Conservation (phyloP, 768 basidiomycete genomes). For the Gautieria morchelliformis region DNA sequence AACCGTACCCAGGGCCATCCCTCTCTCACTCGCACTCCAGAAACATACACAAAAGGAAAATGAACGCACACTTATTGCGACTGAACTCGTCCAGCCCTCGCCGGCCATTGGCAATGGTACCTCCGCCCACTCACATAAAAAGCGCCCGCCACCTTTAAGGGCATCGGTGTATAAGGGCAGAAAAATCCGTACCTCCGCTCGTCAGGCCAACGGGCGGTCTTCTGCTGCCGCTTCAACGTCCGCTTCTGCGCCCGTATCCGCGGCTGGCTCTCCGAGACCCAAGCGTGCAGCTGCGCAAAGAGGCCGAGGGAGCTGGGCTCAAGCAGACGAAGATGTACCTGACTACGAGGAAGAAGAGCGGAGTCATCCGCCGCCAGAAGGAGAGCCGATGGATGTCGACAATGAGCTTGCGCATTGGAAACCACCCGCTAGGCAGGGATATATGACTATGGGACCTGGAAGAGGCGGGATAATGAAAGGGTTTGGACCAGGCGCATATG, state of each 20-base stretch:
- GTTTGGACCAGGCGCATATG: constrained; percentile 8
- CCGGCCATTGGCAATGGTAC: not conserved
- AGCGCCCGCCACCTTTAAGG: constrained; percentile 6
- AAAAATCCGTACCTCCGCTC: constrained; percentile 8
- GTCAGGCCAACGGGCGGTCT: constrained; percentile 6
- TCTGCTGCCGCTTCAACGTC: not conserved
- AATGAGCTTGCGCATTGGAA: not conserved
- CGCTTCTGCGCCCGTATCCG: not conserved
- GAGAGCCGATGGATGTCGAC: not conserved
- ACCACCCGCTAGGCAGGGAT: not conserved
- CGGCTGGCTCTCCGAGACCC: not conserved
- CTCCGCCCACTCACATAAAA: constrained; percentile 2
- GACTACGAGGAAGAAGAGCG: constrained; percentile 3
- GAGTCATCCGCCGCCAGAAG: not conserved
- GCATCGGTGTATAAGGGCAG: not conserved
- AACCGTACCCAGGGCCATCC: constrained; percentile 54
- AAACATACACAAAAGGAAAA: constrained; percentile 44
- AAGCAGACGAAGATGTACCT: not conserved
- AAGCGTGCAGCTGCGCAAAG: constrained; percentile 8
- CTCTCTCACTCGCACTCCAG: constrained; percentile 50
- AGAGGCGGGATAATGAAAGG: constrained; percentile 8
- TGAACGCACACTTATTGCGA: constrained; percentile 14
- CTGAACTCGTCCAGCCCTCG: constrained; percentile 2
- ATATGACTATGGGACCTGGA: not conserved
- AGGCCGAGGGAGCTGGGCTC: constrained; percentile 2